Percentiles rank a stretch among this genome's conserved stretches.
Evolutionary conservation across 176 grass and related monocot species (phyloP).

Genomic region (Ampelocalamus luodianensis): DNA sequence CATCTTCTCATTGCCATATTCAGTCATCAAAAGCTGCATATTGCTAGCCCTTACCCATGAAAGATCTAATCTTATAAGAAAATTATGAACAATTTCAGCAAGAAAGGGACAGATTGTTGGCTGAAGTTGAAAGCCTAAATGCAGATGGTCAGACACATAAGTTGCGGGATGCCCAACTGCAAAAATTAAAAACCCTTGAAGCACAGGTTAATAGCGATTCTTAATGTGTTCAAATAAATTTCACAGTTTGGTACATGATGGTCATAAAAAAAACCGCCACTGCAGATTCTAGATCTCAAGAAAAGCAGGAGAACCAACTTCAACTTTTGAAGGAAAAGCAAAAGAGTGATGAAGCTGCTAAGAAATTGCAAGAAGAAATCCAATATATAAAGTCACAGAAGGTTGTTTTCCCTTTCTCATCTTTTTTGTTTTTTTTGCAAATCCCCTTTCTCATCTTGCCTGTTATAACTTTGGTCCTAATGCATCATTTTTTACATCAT

Average conservation of each 20-base stretch:
- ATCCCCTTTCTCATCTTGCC: background rate
- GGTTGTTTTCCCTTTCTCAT: conserved; percentile 44
- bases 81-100: conserved; percentile 67
- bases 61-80: conserved; percentile 38
- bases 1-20: conserved; percentile 31
- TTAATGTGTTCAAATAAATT: conserved; percentile 31
- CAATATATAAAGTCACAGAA: conserved; percentile 97
- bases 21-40: background rate
- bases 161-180: conserved; percentile 81
- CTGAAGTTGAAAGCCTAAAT: conserved; percentile 95
- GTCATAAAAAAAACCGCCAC: conserved; percentile 1
- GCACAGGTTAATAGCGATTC: conserved; percentile 63
- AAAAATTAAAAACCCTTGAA: conserved; percentile 96
- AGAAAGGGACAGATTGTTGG: conserved; percentile 94
- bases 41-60: conserved; percentile 26
- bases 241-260: conserved; percentile 26
- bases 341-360: conserved; percentile 95
- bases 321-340: conserved; percentile 97
- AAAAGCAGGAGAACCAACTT: conserved; percentile 98
- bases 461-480: background rate
- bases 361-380: conserved; percentile 99
- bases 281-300: conserved; percentile 93
- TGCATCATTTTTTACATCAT: conserved; percentile 20
- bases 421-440: background rate
- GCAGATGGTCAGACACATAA: conserved; percentile 89